These are phyloP conservation scores for Neocatenulostroma microsporum DNA, from an alignment of 2,329 filamentous ascomycete genomes.

Conservation along the genomic window DNA sequence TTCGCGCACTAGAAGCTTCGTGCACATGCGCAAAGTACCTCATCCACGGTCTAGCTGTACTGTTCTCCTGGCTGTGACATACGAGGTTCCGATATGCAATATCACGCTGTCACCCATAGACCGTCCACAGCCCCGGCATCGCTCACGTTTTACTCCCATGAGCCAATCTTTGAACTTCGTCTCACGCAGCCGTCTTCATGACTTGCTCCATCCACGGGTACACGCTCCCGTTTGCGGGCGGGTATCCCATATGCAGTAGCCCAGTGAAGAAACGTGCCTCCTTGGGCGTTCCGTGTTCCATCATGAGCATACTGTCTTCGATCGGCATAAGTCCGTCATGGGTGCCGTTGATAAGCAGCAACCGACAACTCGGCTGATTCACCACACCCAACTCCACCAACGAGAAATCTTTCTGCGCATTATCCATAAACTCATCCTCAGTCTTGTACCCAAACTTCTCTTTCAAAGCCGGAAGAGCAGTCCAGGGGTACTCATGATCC, in stretches of 20 bases:
- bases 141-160: too few species aligned
- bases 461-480: constrained; percentile 39
- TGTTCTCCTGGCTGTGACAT: too few species aligned
- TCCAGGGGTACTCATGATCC: constrained; percentile 51
- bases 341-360: constrained; percentile 55
- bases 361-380: constrained; percentile 47
- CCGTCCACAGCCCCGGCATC: too few species aligned
- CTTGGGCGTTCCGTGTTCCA: constrained; percentile 58
- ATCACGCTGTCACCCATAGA: too few species aligned
- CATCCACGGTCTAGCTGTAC: too few species aligned
- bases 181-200: constrained; percentile 28
- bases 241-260: constrained; percentile 61
- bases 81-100: too few species aligned
- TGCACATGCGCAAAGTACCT: too few species aligned
- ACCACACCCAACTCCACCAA: constrained; percentile 54
- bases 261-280: constrained; percentile 57
- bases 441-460: constrained; percentile 55
- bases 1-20: too few species aligned
- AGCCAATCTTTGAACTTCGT: too few species aligned
- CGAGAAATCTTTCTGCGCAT: constrained; percentile 55
- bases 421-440: constrained; percentile 48
- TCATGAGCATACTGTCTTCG: constrained; percentile 57
- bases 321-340: constrained; percentile 60
- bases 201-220: constrained; percentile 57
- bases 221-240: constrained; percentile 49